A percentile compares a stretch with the other conserved stretches of the same genome.
Conservation (phyloP, 805 yeast genomes). For the Wickerhamomyces tratensis region DNA sequence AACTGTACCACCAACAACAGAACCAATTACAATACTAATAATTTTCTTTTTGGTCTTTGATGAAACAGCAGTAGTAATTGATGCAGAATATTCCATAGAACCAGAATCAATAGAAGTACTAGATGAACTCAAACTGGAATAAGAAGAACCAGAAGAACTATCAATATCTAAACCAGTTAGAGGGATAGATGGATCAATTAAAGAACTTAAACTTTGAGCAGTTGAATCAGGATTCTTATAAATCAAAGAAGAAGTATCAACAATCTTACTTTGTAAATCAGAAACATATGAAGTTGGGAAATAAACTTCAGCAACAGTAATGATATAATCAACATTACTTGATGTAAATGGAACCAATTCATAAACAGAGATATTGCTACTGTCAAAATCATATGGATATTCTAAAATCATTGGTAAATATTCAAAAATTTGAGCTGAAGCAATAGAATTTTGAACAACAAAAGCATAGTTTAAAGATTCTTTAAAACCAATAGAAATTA, state of each 20-base stretch:
- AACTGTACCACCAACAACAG: constrained; percentile 64
- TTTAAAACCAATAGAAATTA: constrained; percentile 73
- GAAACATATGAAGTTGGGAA: constrained; percentile 51
- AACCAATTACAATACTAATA: constrained; percentile 77
- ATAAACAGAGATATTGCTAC: constrained; percentile 43
- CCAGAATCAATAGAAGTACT: constrained; percentile 11
- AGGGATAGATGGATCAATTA: constrained; percentile 69
- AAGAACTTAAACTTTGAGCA: constrained; percentile 44
- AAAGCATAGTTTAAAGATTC: constrained; percentile 75
- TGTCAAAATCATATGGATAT: constrained; percentile 42
- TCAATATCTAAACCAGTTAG: constrained; percentile 30
- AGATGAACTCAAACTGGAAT: constrained; percentile 7
- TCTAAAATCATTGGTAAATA: constrained; percentile 70
- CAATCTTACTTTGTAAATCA: constrained; percentile 39
- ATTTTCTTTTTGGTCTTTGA: constrained; percentile 33
- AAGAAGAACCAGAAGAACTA: constrained; percentile 5
- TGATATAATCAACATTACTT: constrained; percentile 46
- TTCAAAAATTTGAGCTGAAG: constrained; percentile 80
- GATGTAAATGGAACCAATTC: constrained; percentile 72
- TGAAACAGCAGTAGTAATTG: constrained; percentile 9
- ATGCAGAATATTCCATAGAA: constrained; percentile 19
- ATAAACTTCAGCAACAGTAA: constrained; percentile 83
- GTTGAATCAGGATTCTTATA: constrained; percentile 52
- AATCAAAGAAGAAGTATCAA: constrained; percentile 42
- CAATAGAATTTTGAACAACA: constrained; percentile 59